A percentile compares a stretch with the other conserved stretches of the same genome.
These are phyloP conservation scores for Quercus tomentella DNA, from an alignment of 331 rosid species.

Conservation along the genomic window DNA sequence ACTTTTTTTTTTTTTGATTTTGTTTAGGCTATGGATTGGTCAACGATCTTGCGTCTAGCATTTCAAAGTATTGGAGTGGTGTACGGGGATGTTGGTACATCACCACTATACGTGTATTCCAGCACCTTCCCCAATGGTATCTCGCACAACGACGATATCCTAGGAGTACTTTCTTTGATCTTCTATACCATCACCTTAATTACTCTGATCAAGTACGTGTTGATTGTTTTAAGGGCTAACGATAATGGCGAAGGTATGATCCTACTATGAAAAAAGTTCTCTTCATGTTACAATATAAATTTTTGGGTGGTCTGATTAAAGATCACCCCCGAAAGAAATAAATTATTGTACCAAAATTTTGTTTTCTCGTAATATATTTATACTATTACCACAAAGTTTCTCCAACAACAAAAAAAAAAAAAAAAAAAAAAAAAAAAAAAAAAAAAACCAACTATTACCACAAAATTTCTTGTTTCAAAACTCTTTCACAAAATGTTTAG, in stretches of 20 bases:
- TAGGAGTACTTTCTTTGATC: slow-evolving; percentile 68
- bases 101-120: slow-evolving; percentile 62
- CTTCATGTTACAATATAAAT: no score
- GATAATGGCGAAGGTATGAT: slow-evolving; percentile 58
- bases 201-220: slow-evolving; percentile 58
- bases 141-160: slow-evolving; percentile 47
- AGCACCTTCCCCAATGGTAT: slow-evolving; percentile 44
- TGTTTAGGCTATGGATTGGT: slow-evolving; percentile 23
- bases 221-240: slow-evolving; percentile 53
- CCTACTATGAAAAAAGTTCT: neutral
- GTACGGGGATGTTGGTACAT: slow-evolving; percentile 80
- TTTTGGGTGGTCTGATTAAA: no score
- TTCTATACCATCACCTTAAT: slow-evolving; percentile 55
- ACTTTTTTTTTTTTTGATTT: neutral
- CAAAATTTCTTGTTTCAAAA: no score
- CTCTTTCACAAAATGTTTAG: no score
- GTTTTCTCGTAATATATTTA: no score
- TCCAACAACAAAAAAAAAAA: no score
- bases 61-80: slow-evolving; percentile 77
- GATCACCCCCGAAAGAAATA: no score
- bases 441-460: no score
- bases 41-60: slow-evolving; percentile 47
- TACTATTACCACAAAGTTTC: no score
- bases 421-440: no score
- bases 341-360: no score